These are phyloP conservation scores for Phytophthora litchii DNA, from an alignment of 352 stramenopile species.

Conservation along the genomic window DNA sequence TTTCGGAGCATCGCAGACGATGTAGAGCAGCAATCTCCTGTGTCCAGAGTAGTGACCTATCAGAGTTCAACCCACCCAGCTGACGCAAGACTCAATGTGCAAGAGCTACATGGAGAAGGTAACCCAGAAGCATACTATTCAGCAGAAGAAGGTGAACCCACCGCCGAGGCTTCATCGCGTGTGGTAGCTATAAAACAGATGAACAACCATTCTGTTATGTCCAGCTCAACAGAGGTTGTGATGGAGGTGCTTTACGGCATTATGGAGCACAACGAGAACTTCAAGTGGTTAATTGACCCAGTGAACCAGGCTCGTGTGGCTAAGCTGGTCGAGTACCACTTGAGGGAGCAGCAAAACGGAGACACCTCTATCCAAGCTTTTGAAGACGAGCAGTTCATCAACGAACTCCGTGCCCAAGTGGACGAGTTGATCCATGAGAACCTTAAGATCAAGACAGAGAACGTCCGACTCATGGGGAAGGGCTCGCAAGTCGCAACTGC, in stretches of 20 bases:
- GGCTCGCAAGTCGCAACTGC: constrained; percentile 10
- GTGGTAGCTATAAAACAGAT: constrained; percentile 8
- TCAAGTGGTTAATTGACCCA: constrained; percentile 60
- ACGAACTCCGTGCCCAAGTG: constrained; percentile 59
- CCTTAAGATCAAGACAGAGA: constrained; percentile 64
- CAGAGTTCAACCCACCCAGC: constrained; percentile 2
- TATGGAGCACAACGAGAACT: constrained; percentile 64
- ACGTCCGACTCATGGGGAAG: constrained; percentile 40
- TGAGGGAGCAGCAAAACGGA: constrained; percentile 37
- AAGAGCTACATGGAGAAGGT: constrained; percentile 27
- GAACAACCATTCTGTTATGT: constrained; percentile 1
- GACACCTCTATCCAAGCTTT: constrained; percentile 20
- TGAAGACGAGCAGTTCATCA: constrained; percentile 42
- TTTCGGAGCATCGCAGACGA: constrained; percentile 43
- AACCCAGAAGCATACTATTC: constrained; percentile 34
- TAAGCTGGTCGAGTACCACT: constrained; percentile 55
- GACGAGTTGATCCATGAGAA: constrained; percentile 68
- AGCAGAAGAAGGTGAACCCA: constrained; percentile 33
- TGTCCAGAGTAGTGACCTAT: constrained; percentile 24
- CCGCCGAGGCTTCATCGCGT: constrained; percentile 21
- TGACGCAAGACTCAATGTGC: constrained; percentile 13
- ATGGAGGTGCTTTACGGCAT: constrained; percentile 68
- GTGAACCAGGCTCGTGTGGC: constrained; percentile 54
- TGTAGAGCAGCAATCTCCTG: constrained; percentile 23
- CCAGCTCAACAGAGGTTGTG: constrained; percentile 53